Base-by-base conservation (phyloP, 257 asterid species). In the Jacaranda copaia region DNA sequence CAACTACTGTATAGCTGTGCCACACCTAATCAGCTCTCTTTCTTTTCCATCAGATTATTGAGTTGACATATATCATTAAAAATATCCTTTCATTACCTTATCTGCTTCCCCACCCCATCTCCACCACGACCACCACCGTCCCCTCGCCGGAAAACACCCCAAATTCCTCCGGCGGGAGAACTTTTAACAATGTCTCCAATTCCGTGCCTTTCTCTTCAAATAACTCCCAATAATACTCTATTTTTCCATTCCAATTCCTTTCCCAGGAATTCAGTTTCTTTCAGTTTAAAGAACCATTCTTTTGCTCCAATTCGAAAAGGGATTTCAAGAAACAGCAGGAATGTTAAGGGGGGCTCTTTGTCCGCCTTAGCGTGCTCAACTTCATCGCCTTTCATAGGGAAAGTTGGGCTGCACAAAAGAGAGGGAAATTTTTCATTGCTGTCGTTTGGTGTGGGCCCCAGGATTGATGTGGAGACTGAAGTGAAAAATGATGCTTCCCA, bases 371-470 rank as follows among this genome's bases (percentile, higher is more conserved):
- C 93, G 14, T 93, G 97, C 81, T 93, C 98, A 1, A 90, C 90
- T 68, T 85, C 94, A 7, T 81, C 90, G 51, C 89, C 96, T 53
- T 89, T 95, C 38, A 79, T 88, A 1, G 98, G 99, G 18, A 91
- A 91, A 84, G 97, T 90, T 70, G 97, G 99, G 70, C 80, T 87
- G 93, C 96, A 87, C 32, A 89, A 83, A 79, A 82, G 99, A 73
- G 92, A 88, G 84, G 99, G 98, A 2, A 93, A 90, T 77, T 84
- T 83, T 5, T 87, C 96, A 7, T 78, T 90, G 72, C 87, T 90
- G n/a, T 93, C 96, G 8, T 93, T 95, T 68, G 97, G 97, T 8
- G 81, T 80, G 39, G 84, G 81, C 75, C 80, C 89, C 0, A 81
- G 81, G 60, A 35, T 72, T 40, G 52, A 65, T 3, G 80, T 77